Evolutionary conservation across 2,329 filamentous ascomycete species (phyloP).

Genomic region (Fusarium sp.): DNA sequence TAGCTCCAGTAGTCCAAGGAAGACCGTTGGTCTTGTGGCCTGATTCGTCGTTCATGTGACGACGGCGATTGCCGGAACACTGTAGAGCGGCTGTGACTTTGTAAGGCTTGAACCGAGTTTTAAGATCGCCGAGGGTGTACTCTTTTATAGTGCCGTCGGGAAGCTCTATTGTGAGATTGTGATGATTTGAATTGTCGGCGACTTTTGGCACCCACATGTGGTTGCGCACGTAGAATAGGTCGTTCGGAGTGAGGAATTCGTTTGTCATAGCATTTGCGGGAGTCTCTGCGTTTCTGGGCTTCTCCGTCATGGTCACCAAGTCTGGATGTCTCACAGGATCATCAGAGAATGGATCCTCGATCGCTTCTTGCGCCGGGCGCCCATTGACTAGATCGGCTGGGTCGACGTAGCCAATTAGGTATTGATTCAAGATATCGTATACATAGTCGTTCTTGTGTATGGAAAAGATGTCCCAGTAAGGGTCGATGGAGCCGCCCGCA

Average conservation of each 20-base stretch:
- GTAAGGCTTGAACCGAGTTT: conserved; percentile 63
- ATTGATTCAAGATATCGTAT: conserved; percentile 74
- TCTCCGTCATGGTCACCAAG: conserved; percentile 65
- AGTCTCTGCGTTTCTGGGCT: conserved; percentile 73
- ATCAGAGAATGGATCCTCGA: conserved; percentile 72
- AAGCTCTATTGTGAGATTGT: conserved; percentile 68
- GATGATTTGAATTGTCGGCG: conserved; percentile 53
- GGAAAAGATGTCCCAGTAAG: conserved; percentile 78
- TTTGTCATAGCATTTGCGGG: conserved; percentile 62
- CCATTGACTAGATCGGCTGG: conserved; percentile 70
- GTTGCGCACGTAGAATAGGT: conserved; percentile 71
- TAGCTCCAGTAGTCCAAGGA: conserved; percentile 71
- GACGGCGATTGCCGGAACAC: conserved; percentile 71
- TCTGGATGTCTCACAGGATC: conserved; percentile 67
- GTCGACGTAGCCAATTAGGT: conserved; percentile 73
- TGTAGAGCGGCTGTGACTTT: conserved; percentile 69
- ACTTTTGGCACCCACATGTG: conserved; percentile 73
- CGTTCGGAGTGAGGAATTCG: conserved; percentile 67
- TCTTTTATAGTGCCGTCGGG: conserved; percentile 65
- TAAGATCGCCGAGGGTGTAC: conserved; percentile 69
- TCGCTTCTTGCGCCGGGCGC: conserved; percentile 62
- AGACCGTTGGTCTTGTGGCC: conserved; percentile 66
- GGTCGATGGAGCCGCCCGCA: conserved; percentile 73
- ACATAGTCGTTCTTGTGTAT: conserved; percentile 77
- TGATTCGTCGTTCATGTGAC: conserved; percentile 67